Evolutionary conservation across 805 yeast genomes (phyloP), one percentile per base, ranked within the genome.

Genomic region (Yarrowia sp.): DNA sequence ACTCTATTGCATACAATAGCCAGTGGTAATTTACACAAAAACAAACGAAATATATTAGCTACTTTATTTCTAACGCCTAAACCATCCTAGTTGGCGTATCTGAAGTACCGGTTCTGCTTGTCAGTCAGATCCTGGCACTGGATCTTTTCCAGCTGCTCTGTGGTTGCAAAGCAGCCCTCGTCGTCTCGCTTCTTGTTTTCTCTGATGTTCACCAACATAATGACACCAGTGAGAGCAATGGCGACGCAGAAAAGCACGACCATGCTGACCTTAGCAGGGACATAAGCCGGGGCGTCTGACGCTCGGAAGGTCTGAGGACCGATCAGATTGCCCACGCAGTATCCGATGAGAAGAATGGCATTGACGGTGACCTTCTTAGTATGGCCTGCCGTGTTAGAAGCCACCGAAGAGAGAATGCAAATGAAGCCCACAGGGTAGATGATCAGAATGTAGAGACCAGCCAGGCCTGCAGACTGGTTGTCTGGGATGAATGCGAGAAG

Each of bases 391-490:
- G 49, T 42, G 14, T 42, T 42, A n/a, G 49, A 42, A 27, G 49
- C 49, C 12, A 42, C 49, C 8, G 59, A 55, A 10, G 36, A 31
- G 21, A 55, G 44, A n/a, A 55, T 35, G 38, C 35, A 55, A 12
- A 55, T 49, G 24, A 55, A 27, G 3, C 59, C 36, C 3, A 47
- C 44, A 18, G 60, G 61, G 29, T 31, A 47, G 24, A 46, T 22
- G 22, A 42, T 42, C 33, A 42, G 33, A 27, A 42, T 42, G 33
- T 42, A 42, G 33, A 42, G 49, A 25, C 49, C 49, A 2, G 49
- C 49, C 1, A 42, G 49, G 16, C 49, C 33, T 0, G 49, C 49
- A 5, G 49, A 21, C 33, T 42, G 49, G 33, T 42, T 42, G 10
- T 27, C 22, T 4, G 49, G 32, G 3, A 42, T 42, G 14, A 42